Evolutionary conservation across 371 early-diverging fungal species (phyloP).

Genomic region (Mortierella sp.): DNA sequence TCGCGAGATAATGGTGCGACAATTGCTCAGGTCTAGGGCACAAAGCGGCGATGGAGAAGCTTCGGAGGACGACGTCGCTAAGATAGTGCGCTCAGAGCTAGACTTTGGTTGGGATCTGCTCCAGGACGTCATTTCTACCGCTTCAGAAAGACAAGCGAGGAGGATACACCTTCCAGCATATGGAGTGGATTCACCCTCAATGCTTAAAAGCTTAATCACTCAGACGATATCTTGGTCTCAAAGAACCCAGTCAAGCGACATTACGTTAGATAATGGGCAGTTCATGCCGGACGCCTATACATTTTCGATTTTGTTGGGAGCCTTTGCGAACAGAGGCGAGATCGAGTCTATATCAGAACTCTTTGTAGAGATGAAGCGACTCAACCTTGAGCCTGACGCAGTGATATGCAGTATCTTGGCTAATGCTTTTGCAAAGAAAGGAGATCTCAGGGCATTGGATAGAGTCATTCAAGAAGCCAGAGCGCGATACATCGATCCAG

Average conservation of each 20-base stretch:
- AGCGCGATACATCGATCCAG: slow-evolving; percentile 71
- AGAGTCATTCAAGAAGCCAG: slow-evolving; percentile 38
- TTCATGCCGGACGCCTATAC: slow-evolving; percentile 45
- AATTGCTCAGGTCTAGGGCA: slow-evolving; percentile 18
- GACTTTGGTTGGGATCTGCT: slow-evolving; percentile 38
- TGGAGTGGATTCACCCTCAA: slow-evolving; percentile 17
- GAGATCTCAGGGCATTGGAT: slow-evolving; percentile 37
- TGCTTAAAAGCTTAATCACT: slow-evolving; percentile 27
- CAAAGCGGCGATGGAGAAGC: background rate
- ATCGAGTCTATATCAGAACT: slow-evolving; percentile 49
- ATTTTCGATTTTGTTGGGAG: slow-evolving; percentile 43
- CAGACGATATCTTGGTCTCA: background rate
- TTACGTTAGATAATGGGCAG: background rate
- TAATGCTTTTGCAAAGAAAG: slow-evolving; percentile 42
- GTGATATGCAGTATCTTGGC: slow-evolving; percentile 44
- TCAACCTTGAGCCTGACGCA: slow-evolving; percentile 32
- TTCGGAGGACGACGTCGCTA: background rate
- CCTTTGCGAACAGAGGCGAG: slow-evolving; percentile 37
- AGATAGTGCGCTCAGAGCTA: slow-evolving; percentile 17
- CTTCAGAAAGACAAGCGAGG: slow-evolving; percentile 1
- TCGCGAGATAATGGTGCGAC: slow-evolving; percentile 37
- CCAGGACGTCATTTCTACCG: slow-evolving; percentile 15
- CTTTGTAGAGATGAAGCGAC: slow-evolving; percentile 44
- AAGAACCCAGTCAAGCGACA: background rate
- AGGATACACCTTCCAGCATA: background rate